These are phyloP conservation scores for Excoecaria agallocha DNA, from an alignment of 345 rosid species.

Conservation along the genomic window DNA sequence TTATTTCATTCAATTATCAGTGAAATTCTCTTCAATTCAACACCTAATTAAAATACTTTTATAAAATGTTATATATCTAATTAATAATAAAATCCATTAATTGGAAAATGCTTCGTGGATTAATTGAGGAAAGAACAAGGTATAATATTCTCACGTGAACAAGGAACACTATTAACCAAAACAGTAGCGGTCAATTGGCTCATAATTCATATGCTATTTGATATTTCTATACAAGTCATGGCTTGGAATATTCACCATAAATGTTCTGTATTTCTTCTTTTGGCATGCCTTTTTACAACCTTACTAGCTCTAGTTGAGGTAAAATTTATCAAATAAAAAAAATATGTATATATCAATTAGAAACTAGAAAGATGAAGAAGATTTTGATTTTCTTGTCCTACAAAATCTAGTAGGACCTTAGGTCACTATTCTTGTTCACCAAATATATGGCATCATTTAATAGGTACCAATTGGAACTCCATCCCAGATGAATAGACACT, in stretches of 20 bases:
- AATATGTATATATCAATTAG: neutral
- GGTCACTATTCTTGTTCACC: conserved; percentile 21
- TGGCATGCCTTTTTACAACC: conserved; percentile 6
- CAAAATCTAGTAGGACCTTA: conserved; percentile 20
- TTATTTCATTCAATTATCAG: too few relatives aligned
- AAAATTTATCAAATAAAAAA: neutral
- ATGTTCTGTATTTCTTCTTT: conserved; percentile 8
- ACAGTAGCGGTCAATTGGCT: neutral
- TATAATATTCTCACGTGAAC: neutral
- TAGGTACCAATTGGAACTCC: neutral
- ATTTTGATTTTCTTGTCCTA: conserved; percentile 16
- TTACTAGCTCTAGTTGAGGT: conserved; percentile 14
- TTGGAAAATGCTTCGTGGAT: too few relatives aligned
- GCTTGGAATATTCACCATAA: conserved; percentile 6
- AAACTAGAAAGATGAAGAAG: neutral
- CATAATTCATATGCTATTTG: neutral
- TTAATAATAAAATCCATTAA: too few relatives aligned
- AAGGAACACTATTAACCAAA: neutral
- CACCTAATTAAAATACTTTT: too few relatives aligned
- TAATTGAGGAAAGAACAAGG: too few relatives aligned
- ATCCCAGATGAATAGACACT: too few relatives aligned
- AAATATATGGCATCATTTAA: conserved; percentile 1
- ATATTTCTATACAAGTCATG: neutral
- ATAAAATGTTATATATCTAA: too few relatives aligned
- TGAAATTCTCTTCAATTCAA: too few relatives aligned